phyloP scores from a whole-genome alignment of 805 yeast species.

The Myxozyma neglecta region DNA sequence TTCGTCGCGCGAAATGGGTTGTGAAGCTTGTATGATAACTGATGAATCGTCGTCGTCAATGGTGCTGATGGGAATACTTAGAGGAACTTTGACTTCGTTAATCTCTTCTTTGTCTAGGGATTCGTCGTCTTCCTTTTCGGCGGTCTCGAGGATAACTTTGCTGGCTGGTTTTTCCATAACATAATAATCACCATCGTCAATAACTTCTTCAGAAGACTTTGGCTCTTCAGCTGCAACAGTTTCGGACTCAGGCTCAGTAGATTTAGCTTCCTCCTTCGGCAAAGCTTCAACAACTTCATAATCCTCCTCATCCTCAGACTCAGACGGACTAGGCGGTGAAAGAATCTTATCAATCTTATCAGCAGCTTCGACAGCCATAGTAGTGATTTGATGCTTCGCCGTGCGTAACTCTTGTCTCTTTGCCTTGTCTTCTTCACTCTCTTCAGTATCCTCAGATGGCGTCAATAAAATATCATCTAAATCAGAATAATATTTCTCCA shows the following conservation, averaged over 20 bases:
- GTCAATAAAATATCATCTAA: slow-evolving; percentile 31
- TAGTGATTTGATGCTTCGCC: slow-evolving; percentile 33
- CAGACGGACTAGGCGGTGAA: slow-evolving; percentile 22
- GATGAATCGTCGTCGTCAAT: slow-evolving; percentile 18
- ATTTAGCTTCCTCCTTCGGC: not conserved
- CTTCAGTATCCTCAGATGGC: slow-evolving; percentile 16
- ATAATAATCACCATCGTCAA: slow-evolving; percentile 15
- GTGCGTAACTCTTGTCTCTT: slow-evolving; percentile 25
- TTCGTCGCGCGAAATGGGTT: slow-evolving; percentile 10
- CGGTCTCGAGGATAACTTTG: slow-evolving; percentile 9
- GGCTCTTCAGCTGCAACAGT: not conserved
- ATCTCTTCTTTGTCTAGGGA: slow-evolving; percentile 13
- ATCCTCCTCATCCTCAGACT: slow-evolving; percentile 18
- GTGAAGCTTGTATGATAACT: slow-evolving; percentile 20
- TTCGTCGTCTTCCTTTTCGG: slow-evolving; percentile 15
- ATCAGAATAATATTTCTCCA: slow-evolving; percentile 34
- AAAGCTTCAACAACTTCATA: slow-evolving; percentile 11
- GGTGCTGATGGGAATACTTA: not conserved
- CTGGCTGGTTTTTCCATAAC: slow-evolving; percentile 8
- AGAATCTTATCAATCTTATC: slow-evolving; percentile 33
- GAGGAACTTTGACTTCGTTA: slow-evolving; percentile 8
- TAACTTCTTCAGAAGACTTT: not conserved
- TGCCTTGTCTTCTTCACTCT: slow-evolving; percentile 12
- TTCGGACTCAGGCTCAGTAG: not conserved
- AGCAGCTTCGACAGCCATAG: slow-evolving; percentile 36